Base-by-base conservation (phyloP, 768 basidiomycete species). In the Boletus vinaceobasis region DNA sequence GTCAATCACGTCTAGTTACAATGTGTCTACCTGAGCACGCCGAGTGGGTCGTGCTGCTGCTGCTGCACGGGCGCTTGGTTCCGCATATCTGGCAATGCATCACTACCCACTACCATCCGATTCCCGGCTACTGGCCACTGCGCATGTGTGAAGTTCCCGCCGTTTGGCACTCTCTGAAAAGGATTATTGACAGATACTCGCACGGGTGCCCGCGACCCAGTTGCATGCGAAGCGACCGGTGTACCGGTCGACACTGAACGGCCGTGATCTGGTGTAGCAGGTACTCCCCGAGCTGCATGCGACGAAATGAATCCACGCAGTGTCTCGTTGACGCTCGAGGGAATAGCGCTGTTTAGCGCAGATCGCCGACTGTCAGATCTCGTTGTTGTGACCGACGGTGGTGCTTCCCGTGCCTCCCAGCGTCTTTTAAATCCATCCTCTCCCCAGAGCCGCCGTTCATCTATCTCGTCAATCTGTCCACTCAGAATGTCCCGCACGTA, bases 401-500 rank as follows among this genome's bases (percentile, higher is more conserved):
- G 66, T 49, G 60, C 60, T 50, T 61, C 65, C 23, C 65, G 66
- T 50, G 48, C 51, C 37, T 64, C 73, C 61, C 70, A 68, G 62
- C 75, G 75, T 62, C 72, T 76, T 42, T 62, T 63, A 48, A 72
- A 66, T 42, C 79, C 79, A 50, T 73, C 76, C 56, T 84, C 85
- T 33, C 84, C 80, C 52, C 84, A 72, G 39, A 93, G 72, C 45
- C 86, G 77, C 27, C 83, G 83, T 39, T 87, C 84, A 21, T 93
- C 90, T 42, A 92, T 66, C 26, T 77, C 74, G 29, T 70, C 70
- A 10, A 75, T 70, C 51, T 76, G 75, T 35, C 83, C 81, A 56
- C 80, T 76, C 38, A 93, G 73, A 15, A 90, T 76, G 59, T 92
- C 90, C 58, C 88, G 78, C 53, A 91, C 85, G 70, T 92, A 89